Evolutionary conservation across 352 stramenopile species (phyloP), one percentile per base, ranked within the genome.

Genomic region (Phytophthora europaea): DNA sequence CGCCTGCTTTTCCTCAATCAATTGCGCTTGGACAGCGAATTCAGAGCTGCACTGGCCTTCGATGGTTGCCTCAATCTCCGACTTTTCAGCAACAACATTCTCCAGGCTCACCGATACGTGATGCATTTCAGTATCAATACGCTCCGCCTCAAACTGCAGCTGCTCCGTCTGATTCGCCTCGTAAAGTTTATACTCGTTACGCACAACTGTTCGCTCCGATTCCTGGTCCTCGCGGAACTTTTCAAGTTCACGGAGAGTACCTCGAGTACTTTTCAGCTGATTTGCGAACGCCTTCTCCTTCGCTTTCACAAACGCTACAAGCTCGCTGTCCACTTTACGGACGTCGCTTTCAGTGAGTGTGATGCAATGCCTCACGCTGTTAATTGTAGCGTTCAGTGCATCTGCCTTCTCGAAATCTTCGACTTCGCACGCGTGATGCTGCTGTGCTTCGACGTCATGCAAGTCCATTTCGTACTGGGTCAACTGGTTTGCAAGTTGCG

Each of bases 391-490:
- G 67, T 96, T 95, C 6, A 96, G 72, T 6, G 89, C 84, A 54
- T 96, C 89, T 0, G 89, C 89, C 38, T 90, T 91, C 53, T 96
- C 89, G 57, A 96, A 96, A 76, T 96, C 89, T 56, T 96, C 89
- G 33, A 93, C 79, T 63, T 94, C 87, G 45, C 83, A 88, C 2
- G 89, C 88, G 52, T 92, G 88, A 18, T 95, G 82, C 56, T 96
- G 89, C 70, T 94, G 85, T 12, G 82, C 88, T 66, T 96, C 89
- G n/a, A 96, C 81, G 9, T 90, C 83, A 13, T 79, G 81, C 33
- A 96, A 70, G 70, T 96, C 89, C 51, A 94, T 81, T 65, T 93
- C 86, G 59, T 92, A 94, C 70, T 94, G 87, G 31, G 78, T 88
- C n/a, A 96, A 58, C 62, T 94, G 89, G 54, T 84, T 83, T 26